Base-by-base conservation (phyloP, 139 green algal genomes). In the Zygnema cylindricum region DNA sequence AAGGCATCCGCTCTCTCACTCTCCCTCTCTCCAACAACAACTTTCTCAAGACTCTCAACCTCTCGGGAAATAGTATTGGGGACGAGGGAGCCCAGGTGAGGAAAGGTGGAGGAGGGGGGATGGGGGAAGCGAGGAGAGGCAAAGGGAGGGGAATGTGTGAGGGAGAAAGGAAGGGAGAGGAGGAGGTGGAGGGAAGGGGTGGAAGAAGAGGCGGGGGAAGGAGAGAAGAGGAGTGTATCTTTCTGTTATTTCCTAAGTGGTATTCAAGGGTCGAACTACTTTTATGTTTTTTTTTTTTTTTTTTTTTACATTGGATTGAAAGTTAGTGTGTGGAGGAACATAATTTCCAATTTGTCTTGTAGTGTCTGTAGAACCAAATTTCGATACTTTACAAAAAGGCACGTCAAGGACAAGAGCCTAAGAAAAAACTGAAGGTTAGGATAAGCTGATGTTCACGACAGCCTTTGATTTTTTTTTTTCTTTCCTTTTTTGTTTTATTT, bases 1-100 rank as follows among this genome's bases (percentile, higher is more conserved):
- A 94, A 54, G 96, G 96, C 42, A 88, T 93, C 0, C 90, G 86
- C 25, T 92, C 95, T 43, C 92, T 98, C 43, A 91, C 85, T 55
- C 91, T 95, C 81, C 94, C 94, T 69, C 82, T 92, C n/a, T 63
- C 25, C 2, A 69, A n/a, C 77, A 87, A 92, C 77, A 78, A 0
- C 39, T 71, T 40, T 35, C 83, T 95, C 0, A 57, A 55, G 54
- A 69, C 33, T 7, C 84, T 96, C 7, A 89, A 88, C 63, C 69
- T 94, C 0, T 87, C 76, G 76, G 87, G 93, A 11, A 94, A 94
- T 81, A 79, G 69, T 49, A 84, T 93, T n/a, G 92, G 93, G 25
- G 94, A 96, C 83, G 82, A 92, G 0, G 94, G 94, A 73, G 57
- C 30, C 57, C 30, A 73, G 57, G 57, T 25, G 57, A 30, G 57